Conservation (phyloP, 495 filamentous ascomycete genomes). For the Aspergillus egyptiacus region DNA sequence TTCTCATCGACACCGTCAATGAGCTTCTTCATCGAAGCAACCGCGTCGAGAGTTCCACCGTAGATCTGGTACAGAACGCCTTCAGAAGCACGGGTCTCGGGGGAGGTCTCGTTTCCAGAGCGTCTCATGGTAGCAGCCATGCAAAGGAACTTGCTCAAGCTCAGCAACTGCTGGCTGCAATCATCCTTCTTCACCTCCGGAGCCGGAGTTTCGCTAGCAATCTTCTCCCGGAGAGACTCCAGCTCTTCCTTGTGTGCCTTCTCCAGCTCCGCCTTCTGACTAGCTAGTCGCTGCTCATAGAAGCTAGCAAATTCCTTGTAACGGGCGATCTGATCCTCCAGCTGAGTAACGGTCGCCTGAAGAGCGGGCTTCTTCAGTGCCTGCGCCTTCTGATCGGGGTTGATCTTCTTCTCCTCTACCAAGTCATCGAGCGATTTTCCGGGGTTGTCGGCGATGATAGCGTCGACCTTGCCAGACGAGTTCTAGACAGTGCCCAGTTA, state of each 20-base stretch:
- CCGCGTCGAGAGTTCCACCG: constrained; percentile 73
- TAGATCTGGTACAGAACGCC: constrained; percentile 85
- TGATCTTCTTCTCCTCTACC: constrained; percentile 76
- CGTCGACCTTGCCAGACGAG: constrained; percentile 70
- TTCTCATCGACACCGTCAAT: constrained; percentile 74
- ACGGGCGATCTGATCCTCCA: constrained; percentile 77
- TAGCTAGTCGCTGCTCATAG: constrained; percentile 59
- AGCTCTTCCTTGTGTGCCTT: constrained; percentile 64
- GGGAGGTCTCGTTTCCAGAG: constrained; percentile 55
- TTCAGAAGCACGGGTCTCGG: constrained; percentile 81
- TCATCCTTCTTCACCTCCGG: constrained; percentile 49
- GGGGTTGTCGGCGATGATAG: constrained; percentile 69
- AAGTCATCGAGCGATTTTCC: constrained; percentile 77
- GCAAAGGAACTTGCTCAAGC: constrained; percentile 73
- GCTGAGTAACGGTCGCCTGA: constrained; percentile 63
- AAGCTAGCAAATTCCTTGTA: constrained; percentile 79
- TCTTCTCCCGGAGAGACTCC: constrained; percentile 60
- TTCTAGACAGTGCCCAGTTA: constrained; percentile 43
- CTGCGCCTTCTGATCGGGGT: constrained; percentile 85
- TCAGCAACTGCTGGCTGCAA: constrained; percentile 52
- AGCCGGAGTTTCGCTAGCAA: constrained; percentile 55
- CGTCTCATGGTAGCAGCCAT: constrained; percentile 68
- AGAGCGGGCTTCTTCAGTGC: constrained; percentile 83
- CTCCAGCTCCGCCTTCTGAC: constrained; percentile 68
- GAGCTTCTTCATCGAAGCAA: constrained; percentile 76